Base-by-base conservation (phyloP, 1,139 yeast species). In the Nematodospora anomalae region DNA sequence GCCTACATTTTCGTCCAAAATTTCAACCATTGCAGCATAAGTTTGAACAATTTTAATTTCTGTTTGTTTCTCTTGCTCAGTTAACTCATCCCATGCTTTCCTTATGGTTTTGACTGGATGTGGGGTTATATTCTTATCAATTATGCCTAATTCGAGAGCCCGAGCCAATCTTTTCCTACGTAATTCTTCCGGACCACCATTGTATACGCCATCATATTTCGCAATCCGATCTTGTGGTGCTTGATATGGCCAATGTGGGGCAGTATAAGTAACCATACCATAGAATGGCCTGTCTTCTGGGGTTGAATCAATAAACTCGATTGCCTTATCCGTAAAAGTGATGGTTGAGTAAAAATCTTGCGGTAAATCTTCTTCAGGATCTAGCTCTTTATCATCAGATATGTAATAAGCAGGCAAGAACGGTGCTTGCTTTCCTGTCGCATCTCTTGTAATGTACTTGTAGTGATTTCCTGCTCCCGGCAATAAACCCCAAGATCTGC, bases 201-300 rank as follows among this genome's bases (percentile, higher is more conserved):
- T 70, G 47, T 76, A 76, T 8, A 54, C 47, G 1, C 80, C 81
- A 35, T 60, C 58, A 53, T 77, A 77, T 43, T 75, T 75, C 3
- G 55, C 62, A 38, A 74, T 64, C 14, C 61, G 49, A 6, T 72
- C 72, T 30, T 55, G 54, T 2, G 79, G 80, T 0, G 82, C 82
- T 53, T 76, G 82, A 41, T 67, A 64, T 6, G 82, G 82, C 82
- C 82, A 77, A 50, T 76, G 82, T 2, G 82, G 82, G 1, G 82
- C 81, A 4, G 80, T 75, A 44, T 72, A 76, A 2, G 82, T 75
- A 38, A 76, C 53, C 31, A 64, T 55, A 2, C 78, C 79, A 44
- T 75, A 72, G 43, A 74, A 77, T 6, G 82, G 82, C 43, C 69
- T 53, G n/a, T 55, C 68, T 2, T 49, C 42, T 10, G 58, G 56